These are phyloP conservation scores for Quercus rubra DNA, from an alignment of 306 rosid species.

Conservation along the genomic window DNA sequence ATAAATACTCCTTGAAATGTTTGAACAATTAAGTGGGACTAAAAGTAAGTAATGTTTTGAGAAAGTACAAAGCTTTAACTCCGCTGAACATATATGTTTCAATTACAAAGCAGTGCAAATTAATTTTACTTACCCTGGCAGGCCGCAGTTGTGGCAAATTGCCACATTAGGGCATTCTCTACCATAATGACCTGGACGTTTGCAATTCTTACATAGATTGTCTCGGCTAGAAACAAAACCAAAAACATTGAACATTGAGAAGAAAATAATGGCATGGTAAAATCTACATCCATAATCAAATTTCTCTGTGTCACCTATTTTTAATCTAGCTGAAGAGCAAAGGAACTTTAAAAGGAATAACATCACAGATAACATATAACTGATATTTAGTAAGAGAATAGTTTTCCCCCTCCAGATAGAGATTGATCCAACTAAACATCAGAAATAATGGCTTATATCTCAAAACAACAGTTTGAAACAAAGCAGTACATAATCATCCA, in stretches of 20 bases:
- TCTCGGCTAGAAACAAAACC: conserved; percentile 46
- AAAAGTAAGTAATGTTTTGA: too few relatives aligned
- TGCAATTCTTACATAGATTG: conserved; percentile 99
- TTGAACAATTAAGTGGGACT: neutral
- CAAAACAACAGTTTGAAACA: neutral
- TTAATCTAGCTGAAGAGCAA: neutral
- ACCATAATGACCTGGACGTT: conserved; percentile 97
- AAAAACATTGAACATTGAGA: conserved; percentile 4
- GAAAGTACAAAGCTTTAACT: too few relatives aligned
- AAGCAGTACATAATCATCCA: neutral
- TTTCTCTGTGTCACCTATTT: too few relatives aligned
- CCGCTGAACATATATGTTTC: too few relatives aligned
- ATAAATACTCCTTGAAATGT: neutral
- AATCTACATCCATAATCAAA: neutral
- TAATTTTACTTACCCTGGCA: too few relatives aligned
- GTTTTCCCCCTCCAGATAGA: neutral
- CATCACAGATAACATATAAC: neutral
- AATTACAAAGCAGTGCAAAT: too few relatives aligned
- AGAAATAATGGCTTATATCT: neutral
- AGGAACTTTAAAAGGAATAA: neutral
- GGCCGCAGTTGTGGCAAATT: too few relatives aligned
- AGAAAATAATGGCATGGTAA: neutral
- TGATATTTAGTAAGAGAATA: neutral
- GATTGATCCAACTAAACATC: neutral
- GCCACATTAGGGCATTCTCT: conserved; percentile 99